These are phyloP conservation scores for Penicillium odoratum DNA, from an alignment of 495 filamentous ascomycete species.

Conservation along the genomic window DNA sequence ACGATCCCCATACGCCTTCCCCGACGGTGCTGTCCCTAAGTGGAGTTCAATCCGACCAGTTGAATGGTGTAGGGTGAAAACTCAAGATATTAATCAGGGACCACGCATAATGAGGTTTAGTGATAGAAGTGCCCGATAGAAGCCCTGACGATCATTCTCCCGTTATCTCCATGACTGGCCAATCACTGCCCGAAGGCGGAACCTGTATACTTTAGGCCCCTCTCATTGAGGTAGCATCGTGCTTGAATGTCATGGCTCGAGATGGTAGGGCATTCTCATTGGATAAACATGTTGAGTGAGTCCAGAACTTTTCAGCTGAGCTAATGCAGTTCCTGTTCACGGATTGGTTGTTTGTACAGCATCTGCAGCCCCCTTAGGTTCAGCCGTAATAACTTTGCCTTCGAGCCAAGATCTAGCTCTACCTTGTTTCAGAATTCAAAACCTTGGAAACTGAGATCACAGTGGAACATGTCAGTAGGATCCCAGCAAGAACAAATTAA, in stretches of 20 bases:
- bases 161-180: constrained; percentile 24
- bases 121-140: background rate
- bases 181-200: constrained; percentile 13
- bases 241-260: background rate
- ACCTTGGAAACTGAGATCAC: background rate
- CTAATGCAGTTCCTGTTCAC: background rate
- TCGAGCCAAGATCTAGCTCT: background rate
- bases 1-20: constrained; percentile 22
- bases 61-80: background rate
- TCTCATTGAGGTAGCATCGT: constrained; percentile 5
- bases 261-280: background rate
- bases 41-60: background rate
- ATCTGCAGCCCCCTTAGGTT: background rate
- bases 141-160: constrained; percentile 27
- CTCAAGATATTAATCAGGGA: background rate
- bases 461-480: background rate
- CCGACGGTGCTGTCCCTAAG: background rate
- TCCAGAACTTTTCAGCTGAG: background rate
- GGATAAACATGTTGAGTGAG: background rate
- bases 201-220: constrained; percentile 10
- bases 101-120: background rate
- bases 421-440: background rate
- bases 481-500: background rate
- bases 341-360: background rate
- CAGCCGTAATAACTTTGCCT: background rate